These are phyloP conservation scores for Oryza nivara DNA, from an alignment of 176 grass and related monocot genomes.

Conservation along the genomic window DNA sequence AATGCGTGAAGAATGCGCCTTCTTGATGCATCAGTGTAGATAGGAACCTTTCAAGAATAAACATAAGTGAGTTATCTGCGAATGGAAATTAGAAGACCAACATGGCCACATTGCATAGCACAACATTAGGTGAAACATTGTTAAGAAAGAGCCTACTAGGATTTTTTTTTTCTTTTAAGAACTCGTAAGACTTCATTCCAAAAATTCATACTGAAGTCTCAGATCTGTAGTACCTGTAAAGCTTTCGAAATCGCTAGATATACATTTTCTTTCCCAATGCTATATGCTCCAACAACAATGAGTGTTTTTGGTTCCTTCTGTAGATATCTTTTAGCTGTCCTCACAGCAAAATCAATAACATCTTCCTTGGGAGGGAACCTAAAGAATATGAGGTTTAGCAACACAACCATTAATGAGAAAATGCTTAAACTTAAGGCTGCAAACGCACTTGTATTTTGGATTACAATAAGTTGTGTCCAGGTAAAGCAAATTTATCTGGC, in stretches of 20 bases:
- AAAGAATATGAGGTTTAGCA: slow-evolving; percentile 18
- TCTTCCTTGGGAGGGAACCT: slow-evolving; percentile 74
- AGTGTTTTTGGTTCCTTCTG: slow-evolving; percentile 75
- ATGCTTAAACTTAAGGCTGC: slow-evolving; percentile 23
- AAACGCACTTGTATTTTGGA: slow-evolving; percentile 71
- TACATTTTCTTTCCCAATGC: slow-evolving; percentile 79
- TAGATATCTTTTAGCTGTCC: slow-evolving; percentile 54
- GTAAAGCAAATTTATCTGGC: slow-evolving; percentile 67
- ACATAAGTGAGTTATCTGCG: slow-evolving; percentile 9
- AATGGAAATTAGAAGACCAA: not conserved
- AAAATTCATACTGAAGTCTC: slow-evolving; percentile 20
- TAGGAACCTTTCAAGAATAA: slow-evolving; percentile 56
- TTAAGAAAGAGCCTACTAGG: not conserved
- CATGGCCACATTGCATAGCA: not conserved
- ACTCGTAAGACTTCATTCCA: no score
- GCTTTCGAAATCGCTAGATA: slow-evolving; percentile 73
- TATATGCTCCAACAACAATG: slow-evolving; percentile 80
- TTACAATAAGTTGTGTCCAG: slow-evolving; percentile 83
- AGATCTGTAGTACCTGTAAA: slow-evolving; percentile 51
- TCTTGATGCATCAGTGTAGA: slow-evolving; percentile 74
- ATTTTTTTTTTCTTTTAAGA: no score
- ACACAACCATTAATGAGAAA: slow-evolving; percentile 9
- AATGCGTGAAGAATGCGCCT: slow-evolving; percentile 75
- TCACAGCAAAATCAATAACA: slow-evolving; percentile 78
- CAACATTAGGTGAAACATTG: not conserved